A percentile compares a stretch with the other conserved stretches of the same genome.
Conservation (phyloP, 1,139 yeast genomes). For the Scheffersomyces lignicola region DNA sequence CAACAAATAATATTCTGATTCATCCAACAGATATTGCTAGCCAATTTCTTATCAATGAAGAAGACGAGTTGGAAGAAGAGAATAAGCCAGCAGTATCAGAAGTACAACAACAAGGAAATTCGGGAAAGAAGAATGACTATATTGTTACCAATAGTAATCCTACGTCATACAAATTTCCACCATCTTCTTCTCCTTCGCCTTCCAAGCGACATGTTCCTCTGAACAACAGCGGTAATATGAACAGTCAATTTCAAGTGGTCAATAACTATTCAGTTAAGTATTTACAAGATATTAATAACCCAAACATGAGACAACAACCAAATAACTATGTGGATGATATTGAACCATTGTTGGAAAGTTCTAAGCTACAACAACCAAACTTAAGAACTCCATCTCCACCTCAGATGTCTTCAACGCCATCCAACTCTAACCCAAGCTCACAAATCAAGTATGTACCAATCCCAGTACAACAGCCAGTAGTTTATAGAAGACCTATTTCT, state of each 20-base stretch:
- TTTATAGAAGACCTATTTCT: too few species aligned
- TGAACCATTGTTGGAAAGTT: conserved; percentile 30
- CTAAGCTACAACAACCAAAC: conserved; percentile 7
- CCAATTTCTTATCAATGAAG: conserved; percentile 19
- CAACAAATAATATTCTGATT: neutral
- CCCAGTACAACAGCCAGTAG: conserved; percentile 40
- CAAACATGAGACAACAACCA: conserved; percentile 14
- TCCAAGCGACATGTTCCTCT: conserved; percentile 9
- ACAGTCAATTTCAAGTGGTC: conserved; percentile 16
- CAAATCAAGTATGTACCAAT: conserved; percentile 38
- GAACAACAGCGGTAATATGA: conserved; percentile 8
- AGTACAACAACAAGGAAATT: conserved; percentile 7
- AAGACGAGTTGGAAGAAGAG: conserved; percentile 27
- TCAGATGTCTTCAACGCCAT: conserved; percentile 10
- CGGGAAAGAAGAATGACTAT: conserved; percentile 28
- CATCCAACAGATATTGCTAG: conserved; percentile 3
- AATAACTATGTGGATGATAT: conserved; percentile 42
- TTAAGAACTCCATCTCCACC: conserved; percentile 2
- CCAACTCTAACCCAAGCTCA: conserved; percentile 5
- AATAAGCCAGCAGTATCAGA: conserved; percentile 8
- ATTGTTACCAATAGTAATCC: conserved; percentile 42
- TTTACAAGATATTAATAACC: conserved; percentile 37
- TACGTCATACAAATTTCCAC: conserved; percentile 51
- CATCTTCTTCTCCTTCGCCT: conserved; percentile 29
- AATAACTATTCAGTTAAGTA: conserved; percentile 45